phyloP scores from a whole-genome alignment of 139 green algal genomes.

The Dunaliella primolecta region DNA sequence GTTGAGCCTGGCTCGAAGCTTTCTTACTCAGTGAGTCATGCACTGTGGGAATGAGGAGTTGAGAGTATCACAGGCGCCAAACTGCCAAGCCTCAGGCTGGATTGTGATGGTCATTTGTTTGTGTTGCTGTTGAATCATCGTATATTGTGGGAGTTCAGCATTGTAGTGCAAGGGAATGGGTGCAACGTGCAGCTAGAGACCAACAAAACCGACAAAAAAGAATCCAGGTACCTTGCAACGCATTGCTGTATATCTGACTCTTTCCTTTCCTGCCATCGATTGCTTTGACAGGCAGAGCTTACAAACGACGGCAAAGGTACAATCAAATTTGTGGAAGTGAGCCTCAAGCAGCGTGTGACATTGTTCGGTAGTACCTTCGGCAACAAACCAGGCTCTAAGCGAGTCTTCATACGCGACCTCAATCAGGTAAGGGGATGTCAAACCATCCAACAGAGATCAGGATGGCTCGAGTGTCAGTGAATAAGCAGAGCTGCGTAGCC shows the following conservation, averaged over 20 bases:
- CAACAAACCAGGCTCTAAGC: background rate
- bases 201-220: too few relatives aligned
- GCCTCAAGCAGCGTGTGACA: background rate
- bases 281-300: background rate
- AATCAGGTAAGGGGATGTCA: background rate
- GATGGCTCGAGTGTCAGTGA: too few relatives aligned
- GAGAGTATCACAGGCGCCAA: background rate
- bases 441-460: too few relatives aligned
- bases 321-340: background rate
- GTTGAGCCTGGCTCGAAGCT: background rate
- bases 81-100: background rate
- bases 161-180: background rate
- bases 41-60: background rate
- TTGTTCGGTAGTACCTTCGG: background rate
- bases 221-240: too few relatives aligned
- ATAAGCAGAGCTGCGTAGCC: background rate
- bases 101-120: background rate
- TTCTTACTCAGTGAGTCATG: background rate
- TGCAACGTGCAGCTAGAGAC: background rate
- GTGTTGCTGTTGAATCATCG: background rate
- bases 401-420: background rate
- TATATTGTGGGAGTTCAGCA: background rate
- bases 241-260: too few relatives aligned
- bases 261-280: background rate
- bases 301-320: background rate